Base-by-base conservation (phyloP, 176 grass and related monocot genomes). In the Rhynchospora tenuis region DNA sequence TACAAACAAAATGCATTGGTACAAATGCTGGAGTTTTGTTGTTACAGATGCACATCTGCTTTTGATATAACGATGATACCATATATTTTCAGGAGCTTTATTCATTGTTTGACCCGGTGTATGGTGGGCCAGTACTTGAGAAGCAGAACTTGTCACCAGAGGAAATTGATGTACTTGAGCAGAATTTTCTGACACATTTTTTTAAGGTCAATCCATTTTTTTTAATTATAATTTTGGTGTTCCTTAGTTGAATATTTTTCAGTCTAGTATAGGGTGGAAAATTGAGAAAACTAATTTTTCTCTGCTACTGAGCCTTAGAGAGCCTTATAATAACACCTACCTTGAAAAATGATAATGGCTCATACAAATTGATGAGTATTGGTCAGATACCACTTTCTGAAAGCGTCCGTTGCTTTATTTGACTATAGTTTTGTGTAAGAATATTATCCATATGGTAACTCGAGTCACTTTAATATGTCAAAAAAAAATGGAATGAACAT, bases 101-200 rank as follows among this genome's bases (percentile, higher is more conserved):
- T 80, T 90, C 96, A 74, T 91, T 98, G 31, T 98, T 98, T 19
- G 91, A 98, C 81, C 91, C 96, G 64, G 96, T 90, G 45, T 84
- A 95, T 43, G 91, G 96, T 85, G 88, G 79, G 73, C 57, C 92
- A 79, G 91, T 87, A 86, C 84, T 98, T 57, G 86, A 95, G 70
- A 91, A 95, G 64, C 91, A 98, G 63, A 93, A 89, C 64, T 88
- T 95, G 2, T 88, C 86, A 0, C 57, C 89, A 6, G 91, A 93
- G 73, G 91, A 98, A 80, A 64, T 93, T 52, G 89, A 91, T 65
- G 84, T 58, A 45, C 96, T 98, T 70, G 96, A 95, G 75, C 92
- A 93, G 88, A 95, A 91, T 76, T 98, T 98, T 84, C 54, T 98
- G 45, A 91, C 86, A 33, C 91, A 93, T 87, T 90, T 98, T 70